phyloP scores from a whole-genome alignment of 2,329 filamentous ascomycete genomes.

The Clathrospora elynae region DNA sequence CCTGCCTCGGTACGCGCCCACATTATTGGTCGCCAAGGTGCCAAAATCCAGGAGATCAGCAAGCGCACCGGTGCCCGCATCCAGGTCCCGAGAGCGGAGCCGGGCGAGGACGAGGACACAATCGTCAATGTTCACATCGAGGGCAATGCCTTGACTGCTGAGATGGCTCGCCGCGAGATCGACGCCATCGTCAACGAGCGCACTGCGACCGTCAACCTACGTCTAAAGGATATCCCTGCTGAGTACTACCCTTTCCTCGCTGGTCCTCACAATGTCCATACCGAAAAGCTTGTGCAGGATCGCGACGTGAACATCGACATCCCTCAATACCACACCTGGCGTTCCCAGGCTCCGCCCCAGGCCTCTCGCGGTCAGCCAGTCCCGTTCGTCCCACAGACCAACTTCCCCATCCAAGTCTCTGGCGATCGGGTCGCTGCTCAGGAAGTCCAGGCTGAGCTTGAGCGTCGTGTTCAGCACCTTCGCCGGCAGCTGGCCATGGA shows the following conservation, averaged over 20 bases:
- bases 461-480: slow-evolving; percentile 76
- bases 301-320: slow-evolving; percentile 82
- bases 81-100: slow-evolving; percentile 81
- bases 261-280: slow-evolving; percentile 71
- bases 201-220: slow-evolving; percentile 78
- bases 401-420: slow-evolving; percentile 80
- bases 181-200: slow-evolving; percentile 86
- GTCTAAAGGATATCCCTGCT: slow-evolving; percentile 80
- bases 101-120: slow-evolving; percentile 77
- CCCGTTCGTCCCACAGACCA: slow-evolving; percentile 71
- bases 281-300: slow-evolving; percentile 71
- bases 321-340: slow-evolving; percentile 79
- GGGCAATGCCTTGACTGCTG: slow-evolving; percentile 86
- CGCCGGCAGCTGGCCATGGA: slow-evolving; percentile 76
- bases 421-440: slow-evolving; percentile 85
- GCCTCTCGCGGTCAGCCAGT: slow-evolving; percentile 68
- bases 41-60: slow-evolving; percentile 87
- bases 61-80: slow-evolving; percentile 89
- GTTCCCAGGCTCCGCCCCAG: slow-evolving; percentile 68
- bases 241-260: slow-evolving; percentile 97
- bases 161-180: slow-evolving; percentile 82
- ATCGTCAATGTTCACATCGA: slow-evolving; percentile 87
- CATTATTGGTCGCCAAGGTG: slow-evolving; percentile 91
- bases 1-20: slow-evolving; percentile 82
- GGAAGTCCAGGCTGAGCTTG: slow-evolving; percentile 78